phyloP scores from a whole-genome alignment of 352 stramenopile species.

The Elongisporangium prolatum region DNA sequence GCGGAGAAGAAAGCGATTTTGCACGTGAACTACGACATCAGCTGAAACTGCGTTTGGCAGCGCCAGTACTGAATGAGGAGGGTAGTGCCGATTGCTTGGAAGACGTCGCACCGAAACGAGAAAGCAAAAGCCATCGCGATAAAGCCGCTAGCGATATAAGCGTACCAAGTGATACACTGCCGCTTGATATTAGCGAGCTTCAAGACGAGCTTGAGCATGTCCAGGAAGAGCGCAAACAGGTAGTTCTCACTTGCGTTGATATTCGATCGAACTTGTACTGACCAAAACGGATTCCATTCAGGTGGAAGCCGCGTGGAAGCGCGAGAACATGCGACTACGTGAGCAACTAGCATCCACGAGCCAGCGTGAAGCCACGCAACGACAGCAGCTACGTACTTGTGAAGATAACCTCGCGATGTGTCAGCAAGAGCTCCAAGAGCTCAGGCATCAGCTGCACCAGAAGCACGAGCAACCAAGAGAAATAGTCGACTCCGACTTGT shows the following conservation, averaged over 20 bases:
- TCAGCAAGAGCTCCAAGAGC: slow-evolving; percentile 9
- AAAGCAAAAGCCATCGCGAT: background rate
- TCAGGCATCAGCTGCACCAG: background rate
- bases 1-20: background rate
- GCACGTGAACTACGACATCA: background rate
- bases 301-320: slow-evolving; percentile 18
- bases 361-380: slow-evolving; percentile 7
- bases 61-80: background rate
- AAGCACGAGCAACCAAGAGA: background rate
- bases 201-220: background rate
- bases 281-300: background rate
- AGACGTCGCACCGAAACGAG: background rate
- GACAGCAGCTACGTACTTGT: slow-evolving; percentile 5
- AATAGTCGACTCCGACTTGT: background rate
- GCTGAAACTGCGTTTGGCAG: background rate
- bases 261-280: background rate
- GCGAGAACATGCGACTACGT: slow-evolving; percentile 20
- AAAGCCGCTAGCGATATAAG: background rate
- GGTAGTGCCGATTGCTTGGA: background rate
- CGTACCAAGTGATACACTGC: background rate
- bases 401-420: slow-evolving; percentile 3
- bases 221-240: background rate
- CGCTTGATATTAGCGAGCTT: background rate
- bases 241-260: background rate
- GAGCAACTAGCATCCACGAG: slow-evolving; percentile 7